phyloP scores from a whole-genome alignment of 2,329 filamentous ascomycete species.

The Aspergillus fischeri region DNA sequence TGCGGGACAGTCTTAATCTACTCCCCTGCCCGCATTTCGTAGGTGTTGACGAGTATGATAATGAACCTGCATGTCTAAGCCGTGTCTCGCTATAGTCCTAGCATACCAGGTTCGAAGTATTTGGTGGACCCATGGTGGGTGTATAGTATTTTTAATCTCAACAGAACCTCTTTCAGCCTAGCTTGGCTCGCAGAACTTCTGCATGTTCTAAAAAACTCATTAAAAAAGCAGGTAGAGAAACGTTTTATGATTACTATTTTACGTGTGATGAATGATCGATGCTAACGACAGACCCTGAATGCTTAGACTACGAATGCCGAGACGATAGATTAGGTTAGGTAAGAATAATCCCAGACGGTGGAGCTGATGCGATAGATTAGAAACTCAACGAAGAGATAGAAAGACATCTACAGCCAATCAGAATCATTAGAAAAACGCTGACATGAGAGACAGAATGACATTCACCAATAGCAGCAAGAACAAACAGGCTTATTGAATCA shows the following conservation, averaged over 20 bases:
- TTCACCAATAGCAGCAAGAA: constrained; percentile 18
- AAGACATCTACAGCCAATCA: constrained; percentile 12
- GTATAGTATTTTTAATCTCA: no score
- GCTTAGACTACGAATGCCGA: constrained; percentile 1
- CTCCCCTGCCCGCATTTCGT: no score
- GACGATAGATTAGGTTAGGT: constrained; percentile 2
- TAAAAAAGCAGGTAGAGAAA: not conserved
- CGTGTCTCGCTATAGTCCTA: no score
- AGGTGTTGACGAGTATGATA: no score
- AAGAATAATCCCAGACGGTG: not conserved
- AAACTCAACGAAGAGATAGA: not conserved
- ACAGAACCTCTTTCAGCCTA: no score
- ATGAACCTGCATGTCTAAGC: no score
- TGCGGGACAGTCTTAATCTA: no score
- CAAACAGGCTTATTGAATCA: constrained; percentile 27
- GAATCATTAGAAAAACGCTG: constrained; percentile 13
- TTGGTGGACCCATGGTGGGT: no score
- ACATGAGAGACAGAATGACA: constrained; percentile 3
- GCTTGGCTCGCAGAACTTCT: no score
- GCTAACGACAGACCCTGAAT: not conserved
- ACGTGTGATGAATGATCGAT: not conserved
- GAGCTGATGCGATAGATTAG: constrained; percentile 4
- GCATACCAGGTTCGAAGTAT: no score
- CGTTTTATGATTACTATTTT: not conserved
- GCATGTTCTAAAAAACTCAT: no score